Evolutionary conservation across 805 yeast species (phyloP).

Genomic region (Sugiyamaella floridensis): DNA sequence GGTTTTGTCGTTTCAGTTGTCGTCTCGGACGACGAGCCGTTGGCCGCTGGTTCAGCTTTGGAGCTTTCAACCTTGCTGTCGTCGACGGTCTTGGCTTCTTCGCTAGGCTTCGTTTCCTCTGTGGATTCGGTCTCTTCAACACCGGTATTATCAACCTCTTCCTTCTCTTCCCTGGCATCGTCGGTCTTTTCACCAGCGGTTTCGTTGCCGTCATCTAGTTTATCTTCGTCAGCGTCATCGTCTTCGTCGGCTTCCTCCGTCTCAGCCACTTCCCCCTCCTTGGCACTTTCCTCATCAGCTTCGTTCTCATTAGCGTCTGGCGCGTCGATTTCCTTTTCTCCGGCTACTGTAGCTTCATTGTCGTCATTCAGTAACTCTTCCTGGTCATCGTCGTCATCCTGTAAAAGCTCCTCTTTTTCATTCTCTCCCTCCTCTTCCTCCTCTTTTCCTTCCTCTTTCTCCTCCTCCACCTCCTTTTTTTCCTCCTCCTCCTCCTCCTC

Average conservation of each 20-base stretch:
- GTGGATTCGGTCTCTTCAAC: neutral
- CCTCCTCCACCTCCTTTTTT: conserved; percentile 1
- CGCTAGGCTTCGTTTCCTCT: neutral
- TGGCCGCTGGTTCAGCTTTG: neutral
- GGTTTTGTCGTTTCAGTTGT: neutral
- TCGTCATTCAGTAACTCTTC: neutral
- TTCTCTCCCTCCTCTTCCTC: conserved; percentile 7
- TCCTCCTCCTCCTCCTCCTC: conserved; percentile 14
- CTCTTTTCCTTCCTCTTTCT: conserved; percentile 2
- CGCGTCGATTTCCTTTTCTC: conserved; percentile 2
- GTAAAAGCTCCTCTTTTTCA: conserved; percentile 3
- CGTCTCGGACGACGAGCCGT: neutral
- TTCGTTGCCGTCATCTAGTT: conserved; percentile 15
- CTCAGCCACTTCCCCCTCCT: neutral
- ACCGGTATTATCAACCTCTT: neutral
- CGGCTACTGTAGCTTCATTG: conserved; percentile 4
- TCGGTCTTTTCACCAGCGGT: neutral
- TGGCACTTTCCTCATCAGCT: conserved; percentile 1
- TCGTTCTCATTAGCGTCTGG: too few species aligned
- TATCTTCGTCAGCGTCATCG: conserved; percentile 15
- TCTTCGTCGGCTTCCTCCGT: conserved; percentile 4
- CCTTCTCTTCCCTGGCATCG: neutral
- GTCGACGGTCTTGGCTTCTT: neutral
- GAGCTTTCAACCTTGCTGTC: too few species aligned
- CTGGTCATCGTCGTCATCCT: neutral